phyloP scores from a whole-genome alignment of 2,329 filamentous ascomycete species.

The Aspergillus transmontanensis region DNA sequence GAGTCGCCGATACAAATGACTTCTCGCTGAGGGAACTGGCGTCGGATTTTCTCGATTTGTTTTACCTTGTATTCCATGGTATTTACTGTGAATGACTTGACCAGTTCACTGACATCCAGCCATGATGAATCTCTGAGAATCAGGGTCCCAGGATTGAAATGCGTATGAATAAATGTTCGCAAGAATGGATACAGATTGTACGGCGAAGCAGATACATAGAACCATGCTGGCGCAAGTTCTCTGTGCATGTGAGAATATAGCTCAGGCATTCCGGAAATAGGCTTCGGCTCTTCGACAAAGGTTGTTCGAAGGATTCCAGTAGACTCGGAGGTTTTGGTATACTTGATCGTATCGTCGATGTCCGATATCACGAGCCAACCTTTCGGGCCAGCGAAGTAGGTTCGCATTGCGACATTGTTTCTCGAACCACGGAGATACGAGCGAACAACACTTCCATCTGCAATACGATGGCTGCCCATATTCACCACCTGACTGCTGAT shows the following conservation, averaged over 20 bases:
- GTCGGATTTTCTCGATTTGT: constrained; percentile 74
- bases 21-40: constrained; percentile 75
- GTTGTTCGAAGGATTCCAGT: constrained; percentile 81
- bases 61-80: constrained; percentile 86
- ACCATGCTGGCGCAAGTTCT: constrained; percentile 70
- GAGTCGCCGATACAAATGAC: constrained; percentile 88
- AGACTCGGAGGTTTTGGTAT: constrained; percentile 79
- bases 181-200: constrained; percentile 94
- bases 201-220: constrained; percentile 90
- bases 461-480: constrained; percentile 49
- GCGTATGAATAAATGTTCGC: constrained; percentile 67
- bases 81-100: constrained; percentile 75
- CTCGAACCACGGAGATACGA: constrained; percentile 31
- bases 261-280: constrained; percentile 80
- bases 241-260: constrained; percentile 70
- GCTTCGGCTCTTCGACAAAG: constrained; percentile 73
- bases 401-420: constrained; percentile 63
- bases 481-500: constrained; percentile 67
- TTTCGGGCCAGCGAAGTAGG: constrained; percentile 71
- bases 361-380: constrained; percentile 89
- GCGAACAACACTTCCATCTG: constrained; percentile 53
- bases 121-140: constrained; percentile 83
- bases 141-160: constrained; percentile 78
- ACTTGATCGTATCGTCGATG: constrained; percentile 93
- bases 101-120: constrained; percentile 79